Base-by-base conservation (phyloP, 768 basidiomycete species). In the Amanita molliuscula region DNA sequence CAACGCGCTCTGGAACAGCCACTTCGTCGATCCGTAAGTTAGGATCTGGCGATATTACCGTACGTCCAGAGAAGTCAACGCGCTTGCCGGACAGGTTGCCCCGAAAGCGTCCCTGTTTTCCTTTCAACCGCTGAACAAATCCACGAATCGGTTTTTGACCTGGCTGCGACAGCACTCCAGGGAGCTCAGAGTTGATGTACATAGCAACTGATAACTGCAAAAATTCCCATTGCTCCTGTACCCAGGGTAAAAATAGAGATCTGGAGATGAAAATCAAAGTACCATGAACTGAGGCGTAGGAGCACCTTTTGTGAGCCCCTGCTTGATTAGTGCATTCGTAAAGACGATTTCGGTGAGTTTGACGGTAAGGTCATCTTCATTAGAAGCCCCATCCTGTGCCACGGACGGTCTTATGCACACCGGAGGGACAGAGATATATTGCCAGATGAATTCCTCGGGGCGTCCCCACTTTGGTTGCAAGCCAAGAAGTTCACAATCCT, bases 31-130 rank as follows among this genome's bases (percentile, higher is more conserved):
- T 96, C 45, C 91, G 84, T 55, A 99, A 70, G 62, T 98, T 99
- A n/a, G 96, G 96, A 65, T 99, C 96, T 1, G 96, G 96, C 1
- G 93, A 95, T 61, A 99, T 99, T 65, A 99, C 96, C 6, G 96
- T 99, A 58, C 96, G 87, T 4, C 83, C 95, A 0, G 94, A 97
- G 63, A 98, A 98, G 63, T 99, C 96, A 55, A 99, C 96, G 65
- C 96, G 92, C 66, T 99, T 99, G 54, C 96, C 96, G 0, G 94
- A 97, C 6, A 99, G 75, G 62, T 99, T 99, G 18, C 96, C 96
- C 63, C 96, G 79, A 69, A 99, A 98, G 42, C 96, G 93, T 59
- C 96, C 96, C 64, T 98, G 95, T 62, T 99, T 99, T 33, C 96
- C 96, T 69, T 99, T 99, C 44, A 99, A 71, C 3, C 96, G 88